Evolutionary conservation across 2,329 filamentous ascomycete species (phyloP).

Genomic region (Chrysosphaeria jannelii): DNA sequence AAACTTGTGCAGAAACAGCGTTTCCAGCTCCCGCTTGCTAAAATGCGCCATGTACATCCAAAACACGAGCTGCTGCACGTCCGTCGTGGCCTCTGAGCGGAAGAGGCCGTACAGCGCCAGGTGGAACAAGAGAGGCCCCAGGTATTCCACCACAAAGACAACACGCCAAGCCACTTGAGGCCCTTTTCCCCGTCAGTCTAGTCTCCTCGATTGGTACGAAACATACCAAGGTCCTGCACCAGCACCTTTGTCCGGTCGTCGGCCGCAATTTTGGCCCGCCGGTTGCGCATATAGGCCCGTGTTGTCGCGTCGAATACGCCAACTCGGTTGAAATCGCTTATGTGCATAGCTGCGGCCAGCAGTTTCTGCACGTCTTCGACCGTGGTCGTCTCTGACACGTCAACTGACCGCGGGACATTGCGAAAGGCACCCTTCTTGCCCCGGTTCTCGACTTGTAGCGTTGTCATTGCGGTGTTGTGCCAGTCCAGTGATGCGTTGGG

Average conservation of each 20-base stretch:
- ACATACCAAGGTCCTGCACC: conserved; percentile 74
- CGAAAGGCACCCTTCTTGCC: conserved; percentile 20
- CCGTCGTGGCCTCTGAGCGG: conserved; percentile 12
- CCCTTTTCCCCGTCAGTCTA: conserved; percentile 17
- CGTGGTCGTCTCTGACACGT: conserved; percentile 18
- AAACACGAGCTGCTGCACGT: conserved; percentile 44
- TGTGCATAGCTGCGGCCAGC: conserved; percentile 19
- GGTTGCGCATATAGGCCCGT: conserved; percentile 32
- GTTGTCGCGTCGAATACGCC: conserved; percentile 28
- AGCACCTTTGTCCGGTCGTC: conserved; percentile 27
- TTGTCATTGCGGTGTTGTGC: no score
- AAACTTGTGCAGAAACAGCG: conserved; percentile 83
- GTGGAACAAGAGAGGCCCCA: conserved; percentile 76
- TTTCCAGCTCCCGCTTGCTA: conserved; percentile 83
- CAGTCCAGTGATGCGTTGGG: no score
- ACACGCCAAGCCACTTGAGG: conserved; percentile 76
- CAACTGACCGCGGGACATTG: conserved; percentile 20
- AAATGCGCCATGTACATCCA: conserved; percentile 58
- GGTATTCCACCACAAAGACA: conserved; percentile 85
- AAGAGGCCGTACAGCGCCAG: conserved; percentile 43
- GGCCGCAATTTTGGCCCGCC: conserved; percentile 19
- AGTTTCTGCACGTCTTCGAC: conserved; percentile 27
- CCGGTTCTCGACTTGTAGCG: conserved; percentile 14
- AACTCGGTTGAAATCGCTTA: conserved; percentile 28
- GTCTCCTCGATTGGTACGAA: conserved; percentile 4